Percentiles rank a stretch among this genome's conserved stretches.
Evolutionary conservation across 2,329 filamentous ascomycete species (phyloP).

Genomic region (Bimuria novae-zelandiae): DNA sequence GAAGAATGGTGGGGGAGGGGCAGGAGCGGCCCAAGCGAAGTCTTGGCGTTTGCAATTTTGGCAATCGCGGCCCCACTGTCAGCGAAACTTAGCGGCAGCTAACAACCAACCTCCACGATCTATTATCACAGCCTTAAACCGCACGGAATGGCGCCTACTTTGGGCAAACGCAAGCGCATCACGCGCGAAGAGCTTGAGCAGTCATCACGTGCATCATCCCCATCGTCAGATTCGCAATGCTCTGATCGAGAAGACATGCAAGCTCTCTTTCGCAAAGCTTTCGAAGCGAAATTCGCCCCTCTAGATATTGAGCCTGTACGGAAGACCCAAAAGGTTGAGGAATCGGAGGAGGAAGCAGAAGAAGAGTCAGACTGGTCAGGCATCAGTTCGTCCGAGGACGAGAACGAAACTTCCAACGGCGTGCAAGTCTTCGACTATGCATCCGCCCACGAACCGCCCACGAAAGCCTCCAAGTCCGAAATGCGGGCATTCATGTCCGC

Average conservation of each 20-base stretch:
- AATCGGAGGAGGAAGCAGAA: conserved; percentile 37
- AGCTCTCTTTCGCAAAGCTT: conserved; percentile 79
- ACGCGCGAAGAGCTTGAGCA: conserved; percentile 37
- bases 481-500: conserved; percentile 76
- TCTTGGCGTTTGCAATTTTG: conserved; percentile 21
- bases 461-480: conserved; percentile 58
- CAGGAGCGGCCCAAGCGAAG: conserved; percentile 7
- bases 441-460: conserved; percentile 19
- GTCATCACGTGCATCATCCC: conserved; percentile 33
- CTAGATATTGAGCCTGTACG: conserved; percentile 53
- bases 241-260: conserved; percentile 62
- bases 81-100: not conserved
- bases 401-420: conserved; percentile 45
- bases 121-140: not conserved
- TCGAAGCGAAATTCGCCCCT: conserved; percentile 86
- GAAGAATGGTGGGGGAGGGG: conserved; percentile 22
- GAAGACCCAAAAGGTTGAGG: conserved; percentile 30
- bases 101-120: no score
- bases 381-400: conserved; percentile 59
- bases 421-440: conserved; percentile 51
- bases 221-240: conserved; percentile 33
- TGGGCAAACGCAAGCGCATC: conserved; percentile 54
- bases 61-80: not conserved
- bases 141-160: conserved; percentile 45
- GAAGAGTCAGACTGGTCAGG: conserved; percentile 65